A percentile compares a stretch with the other conserved stretches of the same genome.
Evolutionary conservation across 208 protist genomes (phyloP).

Genomic region (Trypanosoma caninum): DNA sequence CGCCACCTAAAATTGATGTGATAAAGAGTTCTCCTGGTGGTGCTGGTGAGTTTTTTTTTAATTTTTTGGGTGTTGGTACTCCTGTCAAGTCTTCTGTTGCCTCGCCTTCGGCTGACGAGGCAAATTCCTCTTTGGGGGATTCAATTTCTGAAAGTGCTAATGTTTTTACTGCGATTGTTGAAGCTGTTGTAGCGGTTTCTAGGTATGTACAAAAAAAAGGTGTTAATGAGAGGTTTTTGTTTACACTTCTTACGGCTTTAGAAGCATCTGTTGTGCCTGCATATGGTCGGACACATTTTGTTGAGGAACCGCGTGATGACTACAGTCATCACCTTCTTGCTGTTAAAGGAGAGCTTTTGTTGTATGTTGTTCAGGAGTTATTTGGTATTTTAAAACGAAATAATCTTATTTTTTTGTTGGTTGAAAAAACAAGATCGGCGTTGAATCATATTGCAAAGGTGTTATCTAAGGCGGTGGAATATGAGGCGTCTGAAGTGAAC

Average conservation of each 20-base stretch:
- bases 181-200: slow-evolving; percentile 48
- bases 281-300: slow-evolving; percentile 20
- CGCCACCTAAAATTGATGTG: slow-evolving; percentile 27
- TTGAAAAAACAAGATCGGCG: slow-evolving; percentile 47
- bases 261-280: slow-evolving; percentile 51
- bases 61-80: slow-evolving; percentile 38
- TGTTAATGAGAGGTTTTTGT: slow-evolving; percentile 46
- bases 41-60: slow-evolving; percentile 58
- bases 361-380: slow-evolving; percentile 44
- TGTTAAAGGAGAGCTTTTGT: slow-evolving; percentile 38
- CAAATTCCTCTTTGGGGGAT: background rate
- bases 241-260: slow-evolving; percentile 59
- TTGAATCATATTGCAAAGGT: slow-evolving; percentile 50
- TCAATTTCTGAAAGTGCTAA: slow-evolving; percentile 28
- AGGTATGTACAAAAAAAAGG: slow-evolving; percentile 38
- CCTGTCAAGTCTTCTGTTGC: background rate
- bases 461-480: slow-evolving; percentile 54
- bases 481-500: slow-evolving; percentile 2
- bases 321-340: slow-evolving; percentile 38
- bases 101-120: background rate
- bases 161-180: slow-evolving; percentile 52
- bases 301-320: slow-evolving; percentile 12
- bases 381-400: slow-evolving; percentile 41
- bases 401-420: slow-evolving; percentile 31
- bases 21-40: slow-evolving; percentile 14